Evolutionary conservation across 176 grass and related monocot species (phyloP), one percentile per base, ranked within the genome.

Genomic region (Bromus sterilis): DNA sequence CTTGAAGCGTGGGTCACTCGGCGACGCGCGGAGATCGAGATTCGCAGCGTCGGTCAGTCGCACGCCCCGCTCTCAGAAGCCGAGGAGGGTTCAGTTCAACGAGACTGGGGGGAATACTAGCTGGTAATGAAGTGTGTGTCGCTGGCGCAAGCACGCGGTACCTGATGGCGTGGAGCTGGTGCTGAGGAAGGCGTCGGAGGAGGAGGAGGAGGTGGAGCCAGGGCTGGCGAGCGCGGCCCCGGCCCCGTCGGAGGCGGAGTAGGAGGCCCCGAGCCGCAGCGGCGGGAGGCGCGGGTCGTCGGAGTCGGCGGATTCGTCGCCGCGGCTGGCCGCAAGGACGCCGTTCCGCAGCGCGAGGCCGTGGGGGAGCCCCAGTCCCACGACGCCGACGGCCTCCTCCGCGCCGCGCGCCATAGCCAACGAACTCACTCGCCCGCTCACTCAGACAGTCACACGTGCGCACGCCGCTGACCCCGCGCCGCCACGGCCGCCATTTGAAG

Each of bases 111-210:
- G 6, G 20, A 51, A 20, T n/a, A 51, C 48, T 21, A n/a, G n/a
- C n/a, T n/a, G n/a, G n/a, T n/a, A 51, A 0, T 51, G 18, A 16
- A 20, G 13, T 10, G 32, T 14, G 35, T 71, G 11, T 59, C 24
- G 11, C 60, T 1, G 1, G 4, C 9, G 23, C 48, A 43, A 71
- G 33, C 73, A 14, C 12, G 24, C 33, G 9, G 78, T 89, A 99
- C 96, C 97, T 81, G 91, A 93, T 34, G 93, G 89, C 58, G 97
- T 90, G 35, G 91, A 97, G 20, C 67, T 25, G 56, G 85, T 80
- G 89, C 97, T 99, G 89, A 96, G 80, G 79, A 96, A 99, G 30
- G 83, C 80, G 28, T 81, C 77, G 56, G 44, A 83, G 69, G 86
- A 86, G 49, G 85, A n/a, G n/a, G n/a, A 87, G 72, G 93, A 90